A percentile compares a stretch with the other conserved stretches of the same genome.
Conservation (phyloP, 805 yeast genomes). For the Scheffersomyces amazonensis region DNA sequence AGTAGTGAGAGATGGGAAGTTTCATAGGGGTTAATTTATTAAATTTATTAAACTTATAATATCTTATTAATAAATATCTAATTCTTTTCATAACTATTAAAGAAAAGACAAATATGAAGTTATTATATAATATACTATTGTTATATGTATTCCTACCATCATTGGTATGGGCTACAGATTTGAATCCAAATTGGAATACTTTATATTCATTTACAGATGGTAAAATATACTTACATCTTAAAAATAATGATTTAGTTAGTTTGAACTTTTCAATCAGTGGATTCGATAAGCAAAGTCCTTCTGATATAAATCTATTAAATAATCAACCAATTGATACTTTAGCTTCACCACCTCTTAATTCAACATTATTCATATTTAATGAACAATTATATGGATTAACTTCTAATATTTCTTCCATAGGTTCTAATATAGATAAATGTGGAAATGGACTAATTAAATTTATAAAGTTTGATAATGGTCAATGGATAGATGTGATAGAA, state of each 20-base stretch:
- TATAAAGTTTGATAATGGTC: constrained; percentile 14
- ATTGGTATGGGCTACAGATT: too few species aligned
- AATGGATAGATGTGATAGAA: constrained; percentile 15
- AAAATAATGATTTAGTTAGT: constrained; percentile 33
- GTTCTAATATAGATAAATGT: constrained; percentile 10
- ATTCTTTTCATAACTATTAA: too few species aligned
- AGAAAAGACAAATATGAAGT: too few species aligned
- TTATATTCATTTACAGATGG: constrained; percentile 33
- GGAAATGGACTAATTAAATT: constrained; percentile 25
- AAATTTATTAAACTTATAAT: too few species aligned
- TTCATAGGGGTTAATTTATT: too few species aligned
- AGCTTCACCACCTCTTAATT: constrained; percentile 29
- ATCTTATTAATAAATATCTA: too few species aligned
- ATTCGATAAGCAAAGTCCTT: constrained; percentile 8
- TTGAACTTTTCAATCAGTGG: constrained; percentile 36
- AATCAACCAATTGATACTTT: constrained; percentile 19
- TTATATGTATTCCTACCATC: too few species aligned
- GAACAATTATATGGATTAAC: constrained; percentile 26
- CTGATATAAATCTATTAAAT: constrained; percentile 15
- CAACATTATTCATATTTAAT: constrained; percentile 29
- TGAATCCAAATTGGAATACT: constrained; percentile 25
- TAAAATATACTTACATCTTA: constrained; percentile 30
- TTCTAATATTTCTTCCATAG: neutral
- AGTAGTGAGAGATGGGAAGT: too few species aligned
- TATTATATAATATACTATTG: too few species aligned